A percentile compares a stretch with the other conserved stretches of the same genome.
phyloP scores from a whole-genome alignment of 306 rosid genomes.

The Prunus padus region DNA sequence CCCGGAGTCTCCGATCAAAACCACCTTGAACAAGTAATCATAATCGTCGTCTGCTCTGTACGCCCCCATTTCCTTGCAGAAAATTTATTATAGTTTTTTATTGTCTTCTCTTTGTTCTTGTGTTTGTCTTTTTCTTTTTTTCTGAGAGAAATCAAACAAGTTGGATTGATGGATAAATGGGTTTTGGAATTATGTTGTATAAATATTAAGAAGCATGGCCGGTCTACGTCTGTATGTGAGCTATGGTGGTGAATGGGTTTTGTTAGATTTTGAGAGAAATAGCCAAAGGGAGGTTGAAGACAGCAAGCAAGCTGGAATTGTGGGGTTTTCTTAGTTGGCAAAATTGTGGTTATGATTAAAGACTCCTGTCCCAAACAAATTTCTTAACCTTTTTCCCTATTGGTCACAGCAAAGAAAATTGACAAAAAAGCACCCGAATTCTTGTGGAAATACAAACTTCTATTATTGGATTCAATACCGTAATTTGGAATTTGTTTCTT shows the following conservation, averaged over 20 bases:
- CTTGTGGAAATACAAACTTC: too few relatives aligned
- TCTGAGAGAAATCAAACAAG: neutral
- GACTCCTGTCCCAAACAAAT: constrained; percentile 1
- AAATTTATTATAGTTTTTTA: neutral
- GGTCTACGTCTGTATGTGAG: neutral
- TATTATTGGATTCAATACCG: neutral
- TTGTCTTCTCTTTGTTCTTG: neutral
- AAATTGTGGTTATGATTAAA: constrained; percentile 1
- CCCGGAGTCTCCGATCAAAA: constrained; percentile 81
- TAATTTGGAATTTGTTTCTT: neutral
- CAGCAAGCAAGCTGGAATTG: constrained; percentile 31
- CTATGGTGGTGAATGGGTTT: constrained; percentile 1
- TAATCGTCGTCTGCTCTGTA: constrained; percentile 84
- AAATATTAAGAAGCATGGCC: constrained; percentile 2
- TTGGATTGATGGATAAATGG: constrained; percentile 1
- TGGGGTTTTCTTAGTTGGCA: constrained; percentile 21
- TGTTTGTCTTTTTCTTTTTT: neutral
- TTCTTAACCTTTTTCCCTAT: neutral
- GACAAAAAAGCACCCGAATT: too few relatives aligned
- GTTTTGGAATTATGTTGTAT: neutral
- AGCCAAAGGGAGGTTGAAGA: constrained; percentile 19
- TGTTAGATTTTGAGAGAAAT: constrained; percentile 27
- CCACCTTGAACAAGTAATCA: constrained; percentile 80
- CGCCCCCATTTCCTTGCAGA: constrained; percentile 56
- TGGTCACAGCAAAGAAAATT: neutral